Percentiles rank a stretch among this genome's conserved stretches.
Conservation (phyloP, 495 filamentous ascomycete genomes). For the Podospora tetraspora region DNA sequence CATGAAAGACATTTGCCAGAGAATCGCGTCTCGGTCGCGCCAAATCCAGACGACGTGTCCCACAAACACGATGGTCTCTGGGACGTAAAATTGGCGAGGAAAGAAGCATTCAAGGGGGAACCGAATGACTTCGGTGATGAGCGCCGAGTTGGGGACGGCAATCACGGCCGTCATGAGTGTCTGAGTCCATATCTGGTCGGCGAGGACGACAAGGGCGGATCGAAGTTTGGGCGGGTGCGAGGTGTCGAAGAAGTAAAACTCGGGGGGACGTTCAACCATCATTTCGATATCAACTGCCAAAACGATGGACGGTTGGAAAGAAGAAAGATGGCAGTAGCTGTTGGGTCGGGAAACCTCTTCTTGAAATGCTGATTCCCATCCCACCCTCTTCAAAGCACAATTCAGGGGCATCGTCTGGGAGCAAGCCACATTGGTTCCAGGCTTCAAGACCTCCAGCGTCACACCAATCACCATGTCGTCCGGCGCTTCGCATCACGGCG, state of each 20-base stretch:
- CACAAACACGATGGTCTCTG: background rate
- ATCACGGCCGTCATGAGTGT: background rate
- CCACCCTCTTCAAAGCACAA: background rate
- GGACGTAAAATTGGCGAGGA: background rate
- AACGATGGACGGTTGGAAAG: background rate
- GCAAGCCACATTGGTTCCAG: background rate
- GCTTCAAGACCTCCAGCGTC: background rate
- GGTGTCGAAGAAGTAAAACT: slow-evolving; percentile 1
- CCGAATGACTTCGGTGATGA: background rate
- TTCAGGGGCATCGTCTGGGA: background rate
- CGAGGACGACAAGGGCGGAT: background rate
- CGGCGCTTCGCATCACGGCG: background rate
- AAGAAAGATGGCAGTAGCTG: background rate
- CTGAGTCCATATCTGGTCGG: background rate
- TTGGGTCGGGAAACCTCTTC: background rate
- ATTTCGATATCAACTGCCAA: too few species aligned
- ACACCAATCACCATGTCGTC: background rate
- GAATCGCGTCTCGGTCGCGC: background rate
- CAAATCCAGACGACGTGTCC: background rate
- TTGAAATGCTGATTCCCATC: background rate
- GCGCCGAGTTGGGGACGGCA: background rate
- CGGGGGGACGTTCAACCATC: background rate
- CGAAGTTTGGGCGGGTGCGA: background rate
- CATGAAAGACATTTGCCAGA: background rate
- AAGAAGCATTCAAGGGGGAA: background rate